Evolutionary conservation across 1,284 basidiomycete species (phyloP).

Genomic region (Trichosporon coremiiforme): DNA sequence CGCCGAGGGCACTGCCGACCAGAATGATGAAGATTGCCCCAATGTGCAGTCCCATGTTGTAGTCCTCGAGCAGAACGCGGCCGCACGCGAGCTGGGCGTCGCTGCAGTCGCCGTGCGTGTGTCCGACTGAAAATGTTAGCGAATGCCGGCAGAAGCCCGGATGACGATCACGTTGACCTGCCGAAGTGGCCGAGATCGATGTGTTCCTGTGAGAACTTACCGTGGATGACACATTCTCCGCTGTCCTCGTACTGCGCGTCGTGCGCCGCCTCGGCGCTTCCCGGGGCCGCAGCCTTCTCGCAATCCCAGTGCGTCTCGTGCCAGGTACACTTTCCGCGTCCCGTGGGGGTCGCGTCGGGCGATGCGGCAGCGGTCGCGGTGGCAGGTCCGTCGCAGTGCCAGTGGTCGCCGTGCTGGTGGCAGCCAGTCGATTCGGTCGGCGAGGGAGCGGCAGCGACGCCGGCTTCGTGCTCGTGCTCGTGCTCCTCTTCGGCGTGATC

Average conservation of each 20-base stretch:
- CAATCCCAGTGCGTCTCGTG: slow-evolving; percentile 48
- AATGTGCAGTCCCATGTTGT: slow-evolving; percentile 57
- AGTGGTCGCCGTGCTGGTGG: slow-evolving; percentile 36
- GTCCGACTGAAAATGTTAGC: slow-evolving; percentile 15
- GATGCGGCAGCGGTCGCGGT: slow-evolving; percentile 27
- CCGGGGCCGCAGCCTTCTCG: slow-evolving; percentile 29
- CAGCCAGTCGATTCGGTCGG: slow-evolving; percentile 31
- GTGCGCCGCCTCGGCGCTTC: slow-evolving; percentile 25
- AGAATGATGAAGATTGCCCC: slow-evolving; percentile 58
- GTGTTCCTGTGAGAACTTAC: too few relatives aligned
- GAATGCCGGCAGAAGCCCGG: too few relatives aligned
- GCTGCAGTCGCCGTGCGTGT: slow-evolving; percentile 57
- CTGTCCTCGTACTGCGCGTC: slow-evolving; percentile 20
- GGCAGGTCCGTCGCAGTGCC: slow-evolving; percentile 37
- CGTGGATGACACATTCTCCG: slow-evolving; percentile 48
- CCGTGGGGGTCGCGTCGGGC: slow-evolving; percentile 35
- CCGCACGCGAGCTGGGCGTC: slow-evolving; percentile 50
- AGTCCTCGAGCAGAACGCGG: slow-evolving; percentile 42
- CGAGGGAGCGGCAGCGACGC: background rate
- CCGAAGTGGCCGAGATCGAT: background rate
- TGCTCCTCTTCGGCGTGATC: background rate
- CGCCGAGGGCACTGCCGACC: slow-evolving; percentile 52
- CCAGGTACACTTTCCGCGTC: slow-evolving; percentile 39
- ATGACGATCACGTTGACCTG: too few relatives aligned
- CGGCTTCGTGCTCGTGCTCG: background rate